phyloP scores from a whole-genome alignment of 257 asterid genomes.

The Nicotiana benthamiana region DNA sequence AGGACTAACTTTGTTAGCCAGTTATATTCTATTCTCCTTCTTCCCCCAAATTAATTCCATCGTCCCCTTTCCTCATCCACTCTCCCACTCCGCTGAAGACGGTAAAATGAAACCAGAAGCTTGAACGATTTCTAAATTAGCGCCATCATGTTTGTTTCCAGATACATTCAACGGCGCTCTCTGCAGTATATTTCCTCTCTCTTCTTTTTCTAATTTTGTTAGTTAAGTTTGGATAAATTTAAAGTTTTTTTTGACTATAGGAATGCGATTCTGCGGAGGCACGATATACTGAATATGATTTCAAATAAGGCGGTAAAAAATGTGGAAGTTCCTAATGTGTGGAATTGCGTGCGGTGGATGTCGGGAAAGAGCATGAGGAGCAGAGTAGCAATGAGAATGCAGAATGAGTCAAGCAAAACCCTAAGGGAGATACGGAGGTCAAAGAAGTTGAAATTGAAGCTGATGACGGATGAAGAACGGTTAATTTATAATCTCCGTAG shows the following conservation, averaged over 20 bases:
- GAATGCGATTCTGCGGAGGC: constrained; percentile 12
- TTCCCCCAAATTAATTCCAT: too few species aligned
- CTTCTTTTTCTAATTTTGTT: background rate
- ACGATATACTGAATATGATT: constrained; percentile 10
- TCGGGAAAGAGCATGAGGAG: constrained; percentile 92
- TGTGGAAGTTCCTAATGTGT: background rate
- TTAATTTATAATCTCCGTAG: constrained; percentile 40
- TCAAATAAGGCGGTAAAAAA: constrained; percentile 12
- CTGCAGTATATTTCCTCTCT: constrained; percentile 3
- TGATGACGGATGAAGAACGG: constrained; percentile 93
- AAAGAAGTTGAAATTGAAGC: constrained; percentile 46
- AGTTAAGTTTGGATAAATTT: background rate
- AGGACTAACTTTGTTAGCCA: too few species aligned
- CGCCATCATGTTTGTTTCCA: constrained; percentile 20
- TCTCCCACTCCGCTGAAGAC: background rate
- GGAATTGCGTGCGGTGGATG: constrained; percentile 34
- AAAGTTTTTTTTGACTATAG: background rate
- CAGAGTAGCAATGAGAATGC: constrained; percentile 82
- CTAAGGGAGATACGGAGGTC: constrained; percentile 86
- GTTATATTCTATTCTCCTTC: too few species aligned
- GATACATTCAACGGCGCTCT: constrained; percentile 27
- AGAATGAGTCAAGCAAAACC: constrained; percentile 74
- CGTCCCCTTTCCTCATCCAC: too few species aligned
- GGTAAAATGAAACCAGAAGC: background rate
- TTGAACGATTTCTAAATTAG: background rate